Evolutionary conservation across 2,329 filamentous ascomycete species (phyloP), one percentile per base, ranked within the genome.

Genomic region (Penicillium oxalicum): DNA sequence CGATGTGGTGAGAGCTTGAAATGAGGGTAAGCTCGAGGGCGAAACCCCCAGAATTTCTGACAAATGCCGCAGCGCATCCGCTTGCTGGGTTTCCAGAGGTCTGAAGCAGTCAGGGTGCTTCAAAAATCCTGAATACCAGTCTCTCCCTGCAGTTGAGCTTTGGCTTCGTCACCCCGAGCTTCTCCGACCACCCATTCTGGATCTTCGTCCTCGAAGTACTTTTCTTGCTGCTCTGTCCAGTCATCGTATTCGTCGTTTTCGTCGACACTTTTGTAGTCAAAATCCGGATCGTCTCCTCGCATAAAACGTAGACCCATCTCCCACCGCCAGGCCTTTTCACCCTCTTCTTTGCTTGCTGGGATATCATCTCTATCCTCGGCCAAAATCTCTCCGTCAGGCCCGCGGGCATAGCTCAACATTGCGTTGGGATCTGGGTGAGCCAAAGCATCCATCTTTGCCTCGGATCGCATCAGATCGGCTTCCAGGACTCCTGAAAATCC

Each of bases 401-500:
- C 77, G 44, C 73, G 74, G 34, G 60, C 70, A 58, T 76, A 82
- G 46, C 69, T 75, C 54, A 77, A 72, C 52, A 73, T 73, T 40
- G 70, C 70, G 48, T 75, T 71, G 24, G 75, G 71, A 59, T 78
- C 72, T 0, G 78, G 77, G 54, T 79, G 67, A n/a, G 71, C 69
- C 18, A 87, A 69, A 8, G 80, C 82, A 44, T 77, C 79, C 54
- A 91, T 77, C 61, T 87, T 87, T 9, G 84, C 84, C 66, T 94
- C 88, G 12, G 86, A 85, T 27, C 88, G 82, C 51, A 84, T 71
- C 5, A 95, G 73, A 55, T 91, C 88, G 1, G 87, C 83, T 64
- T 94, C 86, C 4, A 95, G 77, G 9, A 86, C 78, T 25, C 87
- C 86, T 0, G 86, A 86, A 66, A 89, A 93, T 9, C 89, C 89